Conservation (phyloP, 139 green algal genomes). For the Chlamydomonas urium region DNA sequence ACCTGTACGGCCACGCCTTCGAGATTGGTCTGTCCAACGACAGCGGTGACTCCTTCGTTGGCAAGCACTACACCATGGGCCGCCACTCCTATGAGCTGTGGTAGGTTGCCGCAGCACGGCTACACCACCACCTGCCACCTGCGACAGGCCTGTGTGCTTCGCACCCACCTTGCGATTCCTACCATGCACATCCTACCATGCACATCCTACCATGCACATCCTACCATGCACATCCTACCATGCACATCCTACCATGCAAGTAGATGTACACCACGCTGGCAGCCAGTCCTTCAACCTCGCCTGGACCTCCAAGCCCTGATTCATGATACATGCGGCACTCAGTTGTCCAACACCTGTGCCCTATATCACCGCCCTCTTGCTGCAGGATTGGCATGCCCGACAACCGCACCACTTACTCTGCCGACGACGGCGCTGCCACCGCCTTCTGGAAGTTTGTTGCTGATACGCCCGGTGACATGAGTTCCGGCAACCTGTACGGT, state of each 20-base stretch:
- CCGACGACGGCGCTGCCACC: slow-evolving; percentile 22
- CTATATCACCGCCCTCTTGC: too few relatives aligned
- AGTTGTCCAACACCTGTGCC: too few relatives aligned
- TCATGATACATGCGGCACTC: too few relatives aligned
- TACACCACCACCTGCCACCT: too few relatives aligned
- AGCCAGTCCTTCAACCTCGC: not conserved
- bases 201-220: too few relatives aligned
- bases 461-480: slow-evolving; percentile 25
- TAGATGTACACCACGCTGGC: too few relatives aligned
- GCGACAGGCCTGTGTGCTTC: too few relatives aligned
- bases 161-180: too few relatives aligned
- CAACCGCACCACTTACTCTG: slow-evolving; percentile 25
- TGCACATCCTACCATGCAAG: too few relatives aligned
- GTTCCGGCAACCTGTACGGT: slow-evolving; percentile 36
- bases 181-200: too few relatives aligned
- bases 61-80: slow-evolving; percentile 32
- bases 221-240: too few relatives aligned
- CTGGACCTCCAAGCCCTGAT: not conserved
- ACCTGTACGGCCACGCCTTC: slow-evolving; percentile 35
- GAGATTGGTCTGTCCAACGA: slow-evolving; percentile 22
- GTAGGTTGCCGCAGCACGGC: too few relatives aligned
- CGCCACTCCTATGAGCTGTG: slow-evolving; percentile 25
- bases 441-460: slow-evolving; percentile 37
- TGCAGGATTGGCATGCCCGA: slow-evolving; percentile 9
- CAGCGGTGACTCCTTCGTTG: not conserved